Evolutionary conservation across 257 asterid genomes (phyloP).

Genomic region (Lantana camara): DNA sequence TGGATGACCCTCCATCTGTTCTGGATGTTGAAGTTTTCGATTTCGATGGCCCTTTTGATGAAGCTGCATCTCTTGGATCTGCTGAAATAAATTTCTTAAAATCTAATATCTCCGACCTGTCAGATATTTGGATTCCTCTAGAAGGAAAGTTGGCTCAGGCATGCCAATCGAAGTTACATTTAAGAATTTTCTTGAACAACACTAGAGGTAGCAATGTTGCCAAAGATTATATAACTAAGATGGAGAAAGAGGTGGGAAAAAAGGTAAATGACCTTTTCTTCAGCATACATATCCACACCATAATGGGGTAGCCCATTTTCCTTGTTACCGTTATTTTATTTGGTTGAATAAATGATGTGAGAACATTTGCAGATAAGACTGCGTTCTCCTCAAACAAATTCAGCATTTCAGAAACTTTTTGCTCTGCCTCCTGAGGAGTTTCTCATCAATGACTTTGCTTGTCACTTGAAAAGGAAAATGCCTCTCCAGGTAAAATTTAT

Average conservation of each 20-base stretch:
- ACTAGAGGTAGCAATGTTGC: slow-evolving; percentile 74
- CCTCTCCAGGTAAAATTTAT: slow-evolving; percentile 78
- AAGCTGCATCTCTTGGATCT: slow-evolving; percentile 88
- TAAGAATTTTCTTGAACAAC: slow-evolving; percentile 89
- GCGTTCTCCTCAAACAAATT: slow-evolving; percentile 98
- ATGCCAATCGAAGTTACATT: slow-evolving; percentile 89
- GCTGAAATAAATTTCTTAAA: slow-evolving; percentile 83
- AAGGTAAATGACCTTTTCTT: slow-evolving; percentile 56
- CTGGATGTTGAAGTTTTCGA: slow-evolving; percentile 87
- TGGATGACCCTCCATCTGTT: slow-evolving; percentile 98
- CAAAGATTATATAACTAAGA: slow-evolving; percentile 76
- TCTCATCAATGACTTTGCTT: slow-evolving; percentile 91
- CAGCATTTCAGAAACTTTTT: slow-evolving; percentile 94
- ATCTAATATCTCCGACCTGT: slow-evolving; percentile 74
- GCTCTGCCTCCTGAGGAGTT: slow-evolving; percentile 94
- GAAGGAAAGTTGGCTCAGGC: slow-evolving; percentile 97
- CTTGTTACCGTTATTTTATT: slow-evolving; percentile 17
- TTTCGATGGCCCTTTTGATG: slow-evolving; percentile 95
- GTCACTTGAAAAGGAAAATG: slow-evolving; percentile 96
- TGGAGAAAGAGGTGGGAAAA: slow-evolving; percentile 99
- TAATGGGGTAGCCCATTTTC: not conserved
- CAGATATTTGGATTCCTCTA: slow-evolving; percentile 92
- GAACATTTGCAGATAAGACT: slow-evolving; percentile 61
- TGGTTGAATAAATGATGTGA: slow-evolving; percentile 25
- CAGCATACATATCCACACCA: slow-evolving; percentile 22